A percentile compares a stretch with the other conserved stretches of the same genome.
Evolutionary conservation across 106 monocot species (phyloP).

Genomic region (Posidonia australis): DNA sequence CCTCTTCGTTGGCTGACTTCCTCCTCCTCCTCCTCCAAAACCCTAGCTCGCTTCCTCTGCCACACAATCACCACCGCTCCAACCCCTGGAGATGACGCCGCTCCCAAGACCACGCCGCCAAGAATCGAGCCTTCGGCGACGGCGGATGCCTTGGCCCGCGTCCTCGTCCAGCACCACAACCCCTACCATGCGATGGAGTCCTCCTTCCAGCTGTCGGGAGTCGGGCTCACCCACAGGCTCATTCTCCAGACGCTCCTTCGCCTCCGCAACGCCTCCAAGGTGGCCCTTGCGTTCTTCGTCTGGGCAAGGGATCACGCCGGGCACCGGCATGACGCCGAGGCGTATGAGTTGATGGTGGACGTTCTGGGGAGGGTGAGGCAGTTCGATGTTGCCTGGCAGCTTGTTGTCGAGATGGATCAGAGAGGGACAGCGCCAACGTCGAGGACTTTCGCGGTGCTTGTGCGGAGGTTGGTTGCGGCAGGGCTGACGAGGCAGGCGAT

Average conservation of each 20-base stretch:
- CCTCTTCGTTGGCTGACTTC: too few relatives aligned
- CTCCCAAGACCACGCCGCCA: background rate
- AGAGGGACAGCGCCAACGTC: slow-evolving; percentile 29
- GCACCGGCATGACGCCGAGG: slow-evolving; percentile 25
- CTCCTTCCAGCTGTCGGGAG: slow-evolving; percentile 58
- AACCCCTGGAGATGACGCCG: background rate
- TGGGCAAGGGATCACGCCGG: slow-evolving; percentile 47
- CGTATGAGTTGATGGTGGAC: slow-evolving; percentile 74
- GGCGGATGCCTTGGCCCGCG: slow-evolving; percentile 54
- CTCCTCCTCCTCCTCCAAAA: background rate
- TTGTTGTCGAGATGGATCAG: slow-evolving; percentile 73
- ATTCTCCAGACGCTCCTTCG: slow-evolving; percentile 76
- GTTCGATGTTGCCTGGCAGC: slow-evolving; percentile 85
- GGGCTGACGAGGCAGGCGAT: slow-evolving; percentile 73
- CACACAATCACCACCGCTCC: background rate
- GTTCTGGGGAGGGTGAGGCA: slow-evolving; percentile 56
- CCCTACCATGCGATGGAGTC: slow-evolving; percentile 92
- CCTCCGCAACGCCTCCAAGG: slow-evolving; percentile 79
- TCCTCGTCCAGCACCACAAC: slow-evolving; percentile 85
- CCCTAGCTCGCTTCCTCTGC: background rate
- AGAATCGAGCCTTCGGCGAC: slow-evolving; percentile 24
- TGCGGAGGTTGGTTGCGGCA: slow-evolving; percentile 62
- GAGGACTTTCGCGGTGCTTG: slow-evolving; percentile 52
- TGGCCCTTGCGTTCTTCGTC: slow-evolving; percentile 72
- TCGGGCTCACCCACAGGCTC: slow-evolving; percentile 32